Percentiles rank a stretch among this genome's conserved stretches.
Evolutionary conservation across 331 rosid genomes (phyloP).

Genomic region (Rhamnella rubrinervis): DNA sequence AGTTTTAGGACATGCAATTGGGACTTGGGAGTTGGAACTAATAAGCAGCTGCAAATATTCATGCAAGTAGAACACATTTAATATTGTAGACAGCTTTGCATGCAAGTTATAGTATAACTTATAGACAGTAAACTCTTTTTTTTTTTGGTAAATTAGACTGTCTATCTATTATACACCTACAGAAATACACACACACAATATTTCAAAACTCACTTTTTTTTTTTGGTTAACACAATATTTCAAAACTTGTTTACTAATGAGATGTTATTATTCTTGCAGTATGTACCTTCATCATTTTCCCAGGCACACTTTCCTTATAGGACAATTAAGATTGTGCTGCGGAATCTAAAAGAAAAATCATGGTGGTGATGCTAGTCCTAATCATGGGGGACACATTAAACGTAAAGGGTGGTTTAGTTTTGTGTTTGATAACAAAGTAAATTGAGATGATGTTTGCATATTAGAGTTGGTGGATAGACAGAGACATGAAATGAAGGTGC

Average conservation of each 20-base stretch:
- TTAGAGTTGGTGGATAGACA: constrained; percentile 14
- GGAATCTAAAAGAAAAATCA: constrained; percentile 1
- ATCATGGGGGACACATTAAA: not conserved
- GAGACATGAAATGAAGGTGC: constrained; percentile 14
- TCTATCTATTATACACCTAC: not conserved
- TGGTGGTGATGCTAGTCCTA: not conserved
- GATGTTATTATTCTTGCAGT: constrained; percentile 5
- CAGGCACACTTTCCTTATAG: not conserved
- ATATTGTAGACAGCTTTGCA: no score
- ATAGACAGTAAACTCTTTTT: not conserved
- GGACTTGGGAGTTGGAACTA: no score
- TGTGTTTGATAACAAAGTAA: not conserved
- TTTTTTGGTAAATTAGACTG: no score
- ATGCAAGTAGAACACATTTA: no score
- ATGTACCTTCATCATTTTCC: constrained; percentile 6
- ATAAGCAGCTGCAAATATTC: no score
- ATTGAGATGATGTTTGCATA: constrained; percentile 5
- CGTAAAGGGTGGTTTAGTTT: constrained; percentile 9
- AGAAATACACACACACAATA: no score
- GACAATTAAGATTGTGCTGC: not conserved
- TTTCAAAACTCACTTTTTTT: no score
- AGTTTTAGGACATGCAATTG: no score
- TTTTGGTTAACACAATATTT: no score
- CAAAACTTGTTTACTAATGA: not conserved
- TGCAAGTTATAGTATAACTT: no score